Base-by-base conservation (phyloP, 2,329 filamentous ascomycete species). In the Elsinoe ampelina region DNA sequence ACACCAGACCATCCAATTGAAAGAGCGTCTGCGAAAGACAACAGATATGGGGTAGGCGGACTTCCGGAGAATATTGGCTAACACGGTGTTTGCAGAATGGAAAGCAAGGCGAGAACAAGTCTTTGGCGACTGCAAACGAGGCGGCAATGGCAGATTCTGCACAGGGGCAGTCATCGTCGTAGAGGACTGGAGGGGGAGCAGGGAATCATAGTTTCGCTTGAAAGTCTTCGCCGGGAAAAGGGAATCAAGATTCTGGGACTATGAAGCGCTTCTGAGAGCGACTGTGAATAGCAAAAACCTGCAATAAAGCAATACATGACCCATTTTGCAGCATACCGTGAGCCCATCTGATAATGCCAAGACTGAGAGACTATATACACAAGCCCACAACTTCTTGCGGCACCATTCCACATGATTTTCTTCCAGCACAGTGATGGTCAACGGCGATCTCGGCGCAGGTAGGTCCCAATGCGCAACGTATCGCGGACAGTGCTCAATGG, bases 71-170 rank as follows among this genome's bases (percentile, higher is more conserved):
- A 52, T 20, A 45, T 45, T 11, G n/a, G 54, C 60, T 61, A 55
- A 61, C 58, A 36, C 32, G 30, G 1, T 19, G 13, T 12, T 5
- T 60, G 73, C 74, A 97, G 93, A 89, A 90, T 77, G 93, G 93
- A 80, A 96, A 95, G 84, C 89, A 95, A 79, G 87, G 89, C 72
- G 92, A 97, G 48, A 65, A 78, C 70, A 87, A 88, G 82, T 83
- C 79, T 71, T 77, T 96, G 64, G 82, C 74, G 59, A 68, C 73
- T 58, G 80, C 77, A 60, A 80, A 82, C 68, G 70, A 73, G 59
- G 71, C 72, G 55, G 75, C 75, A 56, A 71, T 76, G 63, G 71
- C 73, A 38, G 38, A 52, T 30, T 12, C 57, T 42, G 59, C 58
- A 43, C 42, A 58, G 35, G 48, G 48, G 22, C 35, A 36, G 34